Percentiles rank a stretch among this genome's conserved stretches.
Evolutionary conservation across 306 rosid species (phyloP).

Genomic region (Fagus sylvatica): DNA sequence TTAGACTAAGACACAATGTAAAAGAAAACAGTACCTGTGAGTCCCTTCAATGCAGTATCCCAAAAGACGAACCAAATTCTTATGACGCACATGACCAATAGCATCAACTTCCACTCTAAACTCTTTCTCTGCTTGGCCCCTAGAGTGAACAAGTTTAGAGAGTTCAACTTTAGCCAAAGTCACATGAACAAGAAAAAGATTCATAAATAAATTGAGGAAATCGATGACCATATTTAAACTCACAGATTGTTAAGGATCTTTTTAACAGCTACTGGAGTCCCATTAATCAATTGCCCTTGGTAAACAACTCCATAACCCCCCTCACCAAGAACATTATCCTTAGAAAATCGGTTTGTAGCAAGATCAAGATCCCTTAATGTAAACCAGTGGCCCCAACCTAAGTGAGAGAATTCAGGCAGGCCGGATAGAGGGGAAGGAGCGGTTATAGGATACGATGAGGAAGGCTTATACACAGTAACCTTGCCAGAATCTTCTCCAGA

Average conservation of each 20-base stretch:
- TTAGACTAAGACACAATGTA: constrained; percentile 1
- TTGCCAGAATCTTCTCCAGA: constrained; percentile 87
- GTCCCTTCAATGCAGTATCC: constrained; percentile 91
- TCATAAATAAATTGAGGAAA: constrained; percentile 9
- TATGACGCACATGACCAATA: constrained; percentile 94
- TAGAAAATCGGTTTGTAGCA: constrained; percentile 78
- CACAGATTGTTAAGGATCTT: constrained; percentile 92
- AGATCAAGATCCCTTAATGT: constrained; percentile 87
- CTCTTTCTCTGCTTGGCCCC: constrained; percentile 97
- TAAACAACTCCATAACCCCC: constrained; percentile 98
- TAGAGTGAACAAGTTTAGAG: constrained; percentile 24
- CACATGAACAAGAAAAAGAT: constrained; percentile 25
- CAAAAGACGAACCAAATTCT: constrained; percentile 93
- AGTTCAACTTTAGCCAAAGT: constrained; percentile 23
- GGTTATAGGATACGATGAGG: constrained; percentile 67
- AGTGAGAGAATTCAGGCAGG: constrained; percentile 85
- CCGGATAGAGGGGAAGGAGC: constrained; percentile 85
- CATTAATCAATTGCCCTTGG: constrained; percentile 75
- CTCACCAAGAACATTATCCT: constrained; percentile 82
- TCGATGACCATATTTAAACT: constrained; percentile 36
- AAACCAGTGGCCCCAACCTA: constrained; percentile 99
- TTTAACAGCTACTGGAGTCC: constrained; percentile 88
- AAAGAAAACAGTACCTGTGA: constrained; percentile 57
- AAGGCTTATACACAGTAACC: constrained; percentile 46
- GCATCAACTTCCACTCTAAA: constrained; percentile 97